phyloP scores from a whole-genome alignment of 1,139 yeast genomes.

The Spencermartinsiella ligniputridi region DNA sequence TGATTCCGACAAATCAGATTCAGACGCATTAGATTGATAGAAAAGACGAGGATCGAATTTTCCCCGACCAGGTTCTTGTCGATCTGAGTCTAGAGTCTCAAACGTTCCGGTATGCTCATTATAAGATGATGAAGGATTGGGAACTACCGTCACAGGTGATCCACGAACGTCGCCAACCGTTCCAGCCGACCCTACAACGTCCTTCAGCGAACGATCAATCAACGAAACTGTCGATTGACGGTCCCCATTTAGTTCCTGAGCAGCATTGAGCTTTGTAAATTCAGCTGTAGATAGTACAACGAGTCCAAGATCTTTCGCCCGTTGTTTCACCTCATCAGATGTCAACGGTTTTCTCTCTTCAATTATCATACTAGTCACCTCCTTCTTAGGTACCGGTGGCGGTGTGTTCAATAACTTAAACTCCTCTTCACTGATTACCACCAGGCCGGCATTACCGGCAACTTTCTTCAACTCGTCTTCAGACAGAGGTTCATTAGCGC shows the following conservation, averaged over 20 bases:
- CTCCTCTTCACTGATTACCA: slow-evolving; percentile 11
- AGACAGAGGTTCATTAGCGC: slow-evolving; percentile 13
- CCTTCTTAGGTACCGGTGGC: background rate
- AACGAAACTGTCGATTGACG: slow-evolving; percentile 19
- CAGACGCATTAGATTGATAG: background rate
- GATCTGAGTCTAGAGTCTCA: background rate
- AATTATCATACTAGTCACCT: background rate
- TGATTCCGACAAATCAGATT: background rate
- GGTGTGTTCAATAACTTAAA: background rate
- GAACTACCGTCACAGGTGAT: slow-evolving; percentile 22
- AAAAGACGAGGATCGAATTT: background rate
- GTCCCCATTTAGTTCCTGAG: slow-evolving; percentile 15
- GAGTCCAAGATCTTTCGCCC: slow-evolving; percentile 26
- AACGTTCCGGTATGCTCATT: background rate
- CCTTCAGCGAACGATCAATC: background rate
- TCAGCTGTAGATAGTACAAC: slow-evolving; percentile 26
- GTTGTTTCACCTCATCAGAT: slow-evolving; percentile 20
- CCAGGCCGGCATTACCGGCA: slow-evolving; percentile 13
- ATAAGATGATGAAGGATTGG: background rate
- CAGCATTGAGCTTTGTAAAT: slow-evolving; percentile 18
- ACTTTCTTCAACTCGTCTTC: slow-evolving; percentile 11
- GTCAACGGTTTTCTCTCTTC: slow-evolving; percentile 13
- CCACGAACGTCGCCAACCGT: slow-evolving; percentile 22
- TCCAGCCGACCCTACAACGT: background rate
- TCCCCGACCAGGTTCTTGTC: background rate